Conservation (phyloP, 192 early-diverging fungal species). For the Thamnidium elegans region DNA sequence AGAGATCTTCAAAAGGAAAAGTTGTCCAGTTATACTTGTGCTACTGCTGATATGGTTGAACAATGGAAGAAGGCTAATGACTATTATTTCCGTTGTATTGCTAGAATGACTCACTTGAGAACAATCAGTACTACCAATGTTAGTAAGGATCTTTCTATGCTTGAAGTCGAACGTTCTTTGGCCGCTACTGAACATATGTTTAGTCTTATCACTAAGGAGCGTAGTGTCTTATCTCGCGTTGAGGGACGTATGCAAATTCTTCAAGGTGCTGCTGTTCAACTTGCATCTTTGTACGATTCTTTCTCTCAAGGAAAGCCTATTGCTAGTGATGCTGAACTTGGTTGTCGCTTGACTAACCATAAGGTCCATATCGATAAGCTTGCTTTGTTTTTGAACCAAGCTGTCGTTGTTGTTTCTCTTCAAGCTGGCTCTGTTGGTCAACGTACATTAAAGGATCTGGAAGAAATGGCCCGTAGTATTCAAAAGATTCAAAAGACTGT, state of each 20-base stretch:
- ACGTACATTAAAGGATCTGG: neutral
- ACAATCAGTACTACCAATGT: conserved; percentile 36
- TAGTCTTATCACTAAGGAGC: conserved; percentile 56
- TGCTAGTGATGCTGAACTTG: conserved; percentile 12
- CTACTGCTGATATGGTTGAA: conserved; percentile 27
- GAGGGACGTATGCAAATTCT: conserved; percentile 21
- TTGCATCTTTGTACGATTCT: conserved; percentile 15
- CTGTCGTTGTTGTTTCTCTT: neutral
- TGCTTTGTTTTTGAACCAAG: conserved; percentile 22
- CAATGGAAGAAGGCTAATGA: conserved; percentile 57
- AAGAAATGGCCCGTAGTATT: conserved; percentile 14
- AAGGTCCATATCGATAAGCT: conserved; percentile 45
- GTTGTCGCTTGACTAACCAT: conserved; percentile 26
- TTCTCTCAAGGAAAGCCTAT: neutral
- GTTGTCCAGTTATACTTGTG: conserved; percentile 7
- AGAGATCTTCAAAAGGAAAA: conserved; percentile 5
- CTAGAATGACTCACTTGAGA: conserved; percentile 62
- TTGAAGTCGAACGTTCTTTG: conserved; percentile 61
- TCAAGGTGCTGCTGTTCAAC: conserved; percentile 28
- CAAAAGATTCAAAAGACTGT: conserved; percentile 24
- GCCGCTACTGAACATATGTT: conserved; percentile 69
- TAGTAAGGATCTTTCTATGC: conserved; percentile 59
- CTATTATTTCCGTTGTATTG: conserved; percentile 69
- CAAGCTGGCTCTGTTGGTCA: conserved; percentile 7
- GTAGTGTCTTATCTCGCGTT: conserved; percentile 24